Evolutionary conservation across 495 filamentous ascomycete species (phyloP), one percentile per base, ranked within the genome.

Genomic region (Neurospora sp.): DNA sequence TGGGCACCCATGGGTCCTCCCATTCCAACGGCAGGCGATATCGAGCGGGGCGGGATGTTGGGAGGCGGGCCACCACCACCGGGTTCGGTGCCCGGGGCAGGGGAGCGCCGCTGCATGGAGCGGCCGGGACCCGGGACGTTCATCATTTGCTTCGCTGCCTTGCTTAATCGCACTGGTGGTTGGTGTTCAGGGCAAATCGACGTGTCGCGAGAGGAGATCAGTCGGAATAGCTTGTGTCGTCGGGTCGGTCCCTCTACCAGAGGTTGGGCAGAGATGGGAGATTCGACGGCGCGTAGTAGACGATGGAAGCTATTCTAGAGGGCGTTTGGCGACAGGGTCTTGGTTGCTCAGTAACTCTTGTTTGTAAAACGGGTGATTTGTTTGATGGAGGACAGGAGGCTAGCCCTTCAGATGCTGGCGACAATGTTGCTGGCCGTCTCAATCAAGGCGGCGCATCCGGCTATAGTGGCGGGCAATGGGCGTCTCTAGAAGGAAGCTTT

Each of bases 91-190:
- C 80, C 84, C 22, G 86, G 86, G 53, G 27, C 53, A 27, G 53
- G 53, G 69, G 86, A 87, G 74, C 85, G 81, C 65, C 86, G 82
- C 73, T 86, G 84, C 72, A 84, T 73, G 44, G 81, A 80, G 70
- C 83, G 81, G 42, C 83, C 81, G 8, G 77, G 73, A 48, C 76
- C 78, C 70, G 82, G 77, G 44, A 79, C 76, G 75, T 83, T 85
- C 83, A 85, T 85, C 40, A 74, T 71, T 38, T 68, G 16, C 39
- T 44, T 18, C 16, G 44, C 27, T 71, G 38, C 18, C 12, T 71
- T 16, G 9, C 20, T 12, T 18, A 12, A 20, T 31, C 27, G 41
- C 16, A n/a, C 44, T 22, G 9, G n/a, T 53, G 9, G 3, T 48
- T 48, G 9, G 3, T 53, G 45, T 10, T 53, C 9, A 3, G n/a